Conservation (phyloP, 2,329 filamentous ascomycete genomes). For the Aspergillus oerlinghausenensis region DNA sequence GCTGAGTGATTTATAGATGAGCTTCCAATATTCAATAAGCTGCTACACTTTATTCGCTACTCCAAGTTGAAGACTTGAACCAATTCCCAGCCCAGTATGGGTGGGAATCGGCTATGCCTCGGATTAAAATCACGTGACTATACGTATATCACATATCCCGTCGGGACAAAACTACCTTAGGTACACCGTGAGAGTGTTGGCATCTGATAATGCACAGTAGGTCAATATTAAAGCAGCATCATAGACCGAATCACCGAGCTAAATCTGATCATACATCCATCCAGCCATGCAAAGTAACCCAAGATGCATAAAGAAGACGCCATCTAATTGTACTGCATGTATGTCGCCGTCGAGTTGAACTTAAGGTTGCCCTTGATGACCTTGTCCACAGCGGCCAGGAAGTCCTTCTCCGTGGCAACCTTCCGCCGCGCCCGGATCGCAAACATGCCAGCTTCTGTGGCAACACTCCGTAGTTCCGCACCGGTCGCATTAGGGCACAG, state of each 20-base stretch:
- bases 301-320: slow-evolving; percentile 18
- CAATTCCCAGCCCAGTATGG: too few relatives aligned
- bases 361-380: slow-evolving; percentile 99
- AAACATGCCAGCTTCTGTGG: slow-evolving; percentile 98
- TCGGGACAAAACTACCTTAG: too few relatives aligned
- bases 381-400: slow-evolving; percentile 96
- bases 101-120: not conserved
- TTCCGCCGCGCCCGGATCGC: slow-evolving; percentile 91
- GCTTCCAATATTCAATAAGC: not conserved
- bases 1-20: not conserved
- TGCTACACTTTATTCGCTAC: not conserved
- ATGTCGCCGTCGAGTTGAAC: slow-evolving; percentile 97
- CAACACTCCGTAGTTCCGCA: slow-evolving; percentile 91
- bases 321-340: slow-evolving; percentile 96
- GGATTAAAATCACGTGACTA: not conserved
- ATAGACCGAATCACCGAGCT: slow-evolving; percentile 20
- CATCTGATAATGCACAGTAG: not conserved
- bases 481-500: slow-evolving; percentile 96
- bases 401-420: slow-evolving; percentile 98
- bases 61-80: not conserved
- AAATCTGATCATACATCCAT: slow-evolving; percentile 33
- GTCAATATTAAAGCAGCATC: slow-evolving; percentile 10
- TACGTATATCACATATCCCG: too few relatives aligned
- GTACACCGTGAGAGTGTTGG: not conserved
- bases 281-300: slow-evolving; percentile 24